These are phyloP conservation scores for Tolypocladium sp. DNA, from an alignment of 2,329 filamentous ascomycete genomes.

Conservation along the genomic window DNA sequence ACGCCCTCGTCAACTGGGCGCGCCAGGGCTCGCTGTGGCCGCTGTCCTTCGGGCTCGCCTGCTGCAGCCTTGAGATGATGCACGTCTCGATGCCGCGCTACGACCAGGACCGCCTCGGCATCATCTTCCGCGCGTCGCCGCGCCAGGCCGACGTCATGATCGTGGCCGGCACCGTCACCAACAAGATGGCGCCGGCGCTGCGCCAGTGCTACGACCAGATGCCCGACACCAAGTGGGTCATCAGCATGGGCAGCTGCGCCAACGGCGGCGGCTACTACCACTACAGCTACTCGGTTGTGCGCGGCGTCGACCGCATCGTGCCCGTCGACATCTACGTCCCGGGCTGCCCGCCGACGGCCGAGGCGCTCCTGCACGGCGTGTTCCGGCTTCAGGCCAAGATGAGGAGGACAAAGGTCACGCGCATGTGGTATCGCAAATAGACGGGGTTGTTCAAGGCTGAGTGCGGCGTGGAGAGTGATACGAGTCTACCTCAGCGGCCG, in stretches of 20 bases:
- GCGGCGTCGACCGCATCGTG: conserved; percentile 67
- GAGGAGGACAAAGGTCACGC: conserved; percentile 45
- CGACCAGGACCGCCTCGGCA: conserved; percentile 79
- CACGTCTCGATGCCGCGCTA: conserved; percentile 78
- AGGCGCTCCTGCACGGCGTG: conserved; percentile 57
- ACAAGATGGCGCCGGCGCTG: conserved; percentile 90
- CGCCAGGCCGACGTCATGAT: conserved; percentile 91
- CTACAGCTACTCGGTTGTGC: conserved; percentile 70
- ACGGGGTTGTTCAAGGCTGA: too few species aligned
- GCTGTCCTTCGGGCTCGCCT: conserved; percentile 80
- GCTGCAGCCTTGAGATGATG: conserved; percentile 91
- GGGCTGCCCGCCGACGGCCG: conserved; percentile 55
- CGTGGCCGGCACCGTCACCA: conserved; percentile 82
- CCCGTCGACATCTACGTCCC: conserved; percentile 76
- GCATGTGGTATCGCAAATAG: conserved; percentile 51
- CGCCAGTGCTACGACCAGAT: conserved; percentile 92
- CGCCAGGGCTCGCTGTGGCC: conserved; percentile 80
- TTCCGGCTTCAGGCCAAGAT: conserved; percentile 73
- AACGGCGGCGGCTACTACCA: conserved; percentile 83
- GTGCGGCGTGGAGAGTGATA: too few species aligned
- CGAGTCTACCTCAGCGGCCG: too few species aligned
- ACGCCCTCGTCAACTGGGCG: conserved; percentile 75
- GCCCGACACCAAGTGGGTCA: conserved; percentile 82
- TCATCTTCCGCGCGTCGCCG: conserved; percentile 82
- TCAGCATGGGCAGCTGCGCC: conserved; percentile 75